phyloP scores from a whole-genome alignment of 306 rosid species.

The Pueraria montana region DNA sequence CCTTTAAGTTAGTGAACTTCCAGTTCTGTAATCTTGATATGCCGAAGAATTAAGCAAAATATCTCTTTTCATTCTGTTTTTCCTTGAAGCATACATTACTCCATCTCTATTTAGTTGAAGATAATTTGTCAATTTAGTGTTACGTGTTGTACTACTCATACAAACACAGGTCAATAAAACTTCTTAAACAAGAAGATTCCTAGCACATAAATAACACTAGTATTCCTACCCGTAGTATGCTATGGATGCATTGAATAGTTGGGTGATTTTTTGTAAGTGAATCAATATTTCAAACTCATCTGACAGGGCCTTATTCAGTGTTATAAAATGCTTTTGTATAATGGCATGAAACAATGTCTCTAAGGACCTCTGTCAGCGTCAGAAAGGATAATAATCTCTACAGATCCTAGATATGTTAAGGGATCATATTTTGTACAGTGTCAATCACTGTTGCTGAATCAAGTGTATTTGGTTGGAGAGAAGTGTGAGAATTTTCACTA shows the following conservation, averaged over 20 bases:
- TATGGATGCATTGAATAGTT: conserved; percentile 4
- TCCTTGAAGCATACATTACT: neutral
- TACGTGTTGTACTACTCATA: neutral
- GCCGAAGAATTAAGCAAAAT: conserved; percentile 13
- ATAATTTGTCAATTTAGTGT: conserved; percentile 6
- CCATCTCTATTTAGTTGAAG: conserved; percentile 26
- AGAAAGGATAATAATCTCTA: neutral
- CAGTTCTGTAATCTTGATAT: conserved; percentile 18
- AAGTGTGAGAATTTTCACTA: neutral
- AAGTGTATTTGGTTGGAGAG: neutral
- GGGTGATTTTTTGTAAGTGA: conserved; percentile 10
- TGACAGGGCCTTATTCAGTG: neutral
- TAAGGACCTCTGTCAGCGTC: neutral
- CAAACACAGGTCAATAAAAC: neutral
- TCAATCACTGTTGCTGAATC: conserved; percentile 17
- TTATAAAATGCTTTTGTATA: neutral
- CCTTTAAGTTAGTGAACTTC: conserved; percentile 19
- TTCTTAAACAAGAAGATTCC: neutral
- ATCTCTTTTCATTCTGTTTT: conserved; percentile 30
- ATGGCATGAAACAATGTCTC: neutral
- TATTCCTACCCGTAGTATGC: neutral
- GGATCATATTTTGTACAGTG: neutral
- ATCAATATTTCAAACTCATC: conserved; percentile 20
- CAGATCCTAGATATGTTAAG: neutral
- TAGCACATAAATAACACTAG: conserved; percentile 5